Evolutionary conservation across 139 green algal genomes (phyloP), one percentile per base, ranked within the genome.

Genomic region (Asterochloris erici): DNA sequence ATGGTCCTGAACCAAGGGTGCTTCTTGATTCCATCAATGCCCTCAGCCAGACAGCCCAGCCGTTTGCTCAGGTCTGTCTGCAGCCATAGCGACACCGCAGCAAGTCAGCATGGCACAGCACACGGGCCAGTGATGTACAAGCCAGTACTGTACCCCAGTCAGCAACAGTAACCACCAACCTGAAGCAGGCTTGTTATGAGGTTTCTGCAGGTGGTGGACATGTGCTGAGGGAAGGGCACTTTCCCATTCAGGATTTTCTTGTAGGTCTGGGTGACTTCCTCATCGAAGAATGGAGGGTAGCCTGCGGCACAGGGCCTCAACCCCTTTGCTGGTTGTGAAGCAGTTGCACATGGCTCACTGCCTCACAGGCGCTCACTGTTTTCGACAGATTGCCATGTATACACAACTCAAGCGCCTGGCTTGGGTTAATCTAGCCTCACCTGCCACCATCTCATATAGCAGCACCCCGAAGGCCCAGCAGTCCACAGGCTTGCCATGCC

Each of bases 381-480:
- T 2, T 54, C 38, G 4, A 54, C 38, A 54, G 38, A 54, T 6
- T 54, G 38, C 38, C n/a, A n/a, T 54, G 38, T 6, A 54, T 6
- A 54, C 6, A 2, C 38, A 54, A 54, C 38, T 54, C 38, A 54
- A 54, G 6, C 6, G 38, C 38, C 38, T 54, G 38, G 38, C 38
- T 54, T 54, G 38, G 38, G 38, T 54, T 54, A 6, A 54, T 54
- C 38, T 54, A 54, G 38, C 38, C 38, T 54, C 38, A 54, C 94
- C 83, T 19, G 92, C 88, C 27, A 97, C 81, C 84, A 97, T 91
- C 87, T 97, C 94, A 73, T 93, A 98, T 0, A 94, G 81, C 11
- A 98, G 84, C n/a, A 97, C 91, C 63, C 94, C 95, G 68, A 97
- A 91, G 1, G 92, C 89, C 95, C 95, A 98, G 82, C 91, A 94